Base-by-base conservation (phyloP, 495 filamentous ascomycete genomes). In the Lophiostoma macrostomum region DNA sequence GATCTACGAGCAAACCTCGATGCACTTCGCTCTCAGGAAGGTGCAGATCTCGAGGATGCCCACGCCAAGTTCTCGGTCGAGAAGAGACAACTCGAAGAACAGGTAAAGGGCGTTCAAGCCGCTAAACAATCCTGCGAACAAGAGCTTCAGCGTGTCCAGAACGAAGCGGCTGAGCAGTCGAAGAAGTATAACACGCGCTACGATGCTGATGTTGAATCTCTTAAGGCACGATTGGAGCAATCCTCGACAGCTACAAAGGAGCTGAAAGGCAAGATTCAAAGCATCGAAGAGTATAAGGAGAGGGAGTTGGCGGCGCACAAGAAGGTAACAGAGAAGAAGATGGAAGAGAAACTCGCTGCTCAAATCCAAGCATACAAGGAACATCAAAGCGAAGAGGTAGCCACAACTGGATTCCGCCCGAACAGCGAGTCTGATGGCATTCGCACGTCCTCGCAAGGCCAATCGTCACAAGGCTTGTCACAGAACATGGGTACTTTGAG, bases 1-100 rank as follows among this genome's bases (percentile, higher is more conserved):
- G 51, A 59, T 4, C 28, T 54, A 7, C 34, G 53, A 37, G 48
- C 32, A 27, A 23, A 41, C 48, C 22, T 60, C n/a, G 16, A 54
- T 30, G 46, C 23, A 25, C 4, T 19, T 7, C 52, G 20, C 12
- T 16, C 6, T 13, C 14, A 36, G 3, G 32, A 32, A 5, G 42
- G 47, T n/a, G n/a, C 39, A 22, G 7, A 27, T 29, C 14, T 40
- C 4, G 27, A 57, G 28, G 45, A 58, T 18, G 28, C 18, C 27
- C 20, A 53, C 20, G 20, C 45, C 5, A 24, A 39, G 29, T 46
- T 25, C 14, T 5, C 24, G 2, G 6, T 13, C 20, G 42, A 48
- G 27, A 49, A 53, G 43, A 29, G 54, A 13, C 27, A 31, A 23
- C 50, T 48, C 2, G 32, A 49, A 5, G 14, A 16, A 16, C 34